Base-by-base conservation (phyloP, 2,329 filamentous ascomycete species). In the Periconia macrospinosa region DNA sequence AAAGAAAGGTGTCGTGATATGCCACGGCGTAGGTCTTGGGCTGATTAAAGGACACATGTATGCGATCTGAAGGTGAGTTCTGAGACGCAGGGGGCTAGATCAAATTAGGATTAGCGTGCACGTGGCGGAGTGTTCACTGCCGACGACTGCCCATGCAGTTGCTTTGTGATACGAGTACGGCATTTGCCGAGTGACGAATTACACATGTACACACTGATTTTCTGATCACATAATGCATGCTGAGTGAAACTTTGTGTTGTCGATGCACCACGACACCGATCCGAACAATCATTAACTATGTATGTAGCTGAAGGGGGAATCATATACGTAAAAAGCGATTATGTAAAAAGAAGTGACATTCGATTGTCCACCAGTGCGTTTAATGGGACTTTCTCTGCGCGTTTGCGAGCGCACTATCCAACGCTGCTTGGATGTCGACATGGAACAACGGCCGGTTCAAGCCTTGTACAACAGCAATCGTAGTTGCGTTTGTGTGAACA, bases 381-480 rank as follows among this genome's bases (percentile, higher is more conserved):
- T 30, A 72, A 60, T 72, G 69, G 46, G 63, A 67, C 61, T 72
- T 72, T 56, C 68, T 70, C 55, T 69, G 65, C 75, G 89, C 84
- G 68, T 96, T 96, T 30, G 88, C 86, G 66, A 97, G 84, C 9
- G 92, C 93, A 65, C 88, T 92, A 73, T 97, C 90, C 64, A 97
- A 74, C n/a, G 94, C 94, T 66, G 88, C 92, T 10, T 91, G 96
- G 55, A 97, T 76, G 72, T 97, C 94, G 50, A 96, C 85, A 72
- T 99, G 94, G 83, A 99, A 97, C 60, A 97, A 81, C n/a, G 94
- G 93, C 66, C 90, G 79, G 73, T 96, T 94, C 57, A 96, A 77
- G 20, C 93, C 90, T 61, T 92, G 89, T 35, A 97, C 88, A 14
- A 91, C 83, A 2, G 89, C 67, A 45, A 71, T 63, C 52, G 60